A percentile compares a stretch with the other conserved stretches of the same genome.
Conservation (phyloP, 2,329 filamentous ascomycete genomes). For the Cladosporium sp. region DNA sequence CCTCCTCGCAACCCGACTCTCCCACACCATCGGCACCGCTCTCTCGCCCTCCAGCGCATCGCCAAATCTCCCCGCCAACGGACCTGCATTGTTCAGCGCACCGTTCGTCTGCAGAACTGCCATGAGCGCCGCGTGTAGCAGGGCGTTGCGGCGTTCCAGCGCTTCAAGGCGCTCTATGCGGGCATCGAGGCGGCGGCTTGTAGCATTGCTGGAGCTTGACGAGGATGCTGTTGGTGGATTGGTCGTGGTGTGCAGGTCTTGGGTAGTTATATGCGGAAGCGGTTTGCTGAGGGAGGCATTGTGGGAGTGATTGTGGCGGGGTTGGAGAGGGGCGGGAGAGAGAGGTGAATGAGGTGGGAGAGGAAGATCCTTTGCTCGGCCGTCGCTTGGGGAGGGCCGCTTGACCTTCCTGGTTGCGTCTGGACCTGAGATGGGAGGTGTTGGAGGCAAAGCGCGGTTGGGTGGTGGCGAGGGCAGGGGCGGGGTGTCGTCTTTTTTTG, state of each 20-base stretch:
- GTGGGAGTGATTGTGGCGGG: neutral
- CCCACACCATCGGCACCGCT: conserved; percentile 23
- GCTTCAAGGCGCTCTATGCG: conserved; percentile 33
- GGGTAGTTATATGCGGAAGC: conserved; percentile 5
- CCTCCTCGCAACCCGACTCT: conserved; percentile 23
- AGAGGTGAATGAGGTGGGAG: conserved; percentile 20
- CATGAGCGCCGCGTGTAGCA: conserved; percentile 36
- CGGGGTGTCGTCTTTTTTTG: conserved; percentile 20
- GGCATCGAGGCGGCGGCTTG: conserved; percentile 21
- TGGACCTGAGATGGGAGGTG: conserved; percentile 27
- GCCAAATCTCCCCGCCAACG: conserved; percentile 15
- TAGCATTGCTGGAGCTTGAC: conserved; percentile 9
- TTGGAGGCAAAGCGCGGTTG: conserved; percentile 28
- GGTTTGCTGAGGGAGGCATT: neutral
- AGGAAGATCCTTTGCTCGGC: conserved; percentile 19
- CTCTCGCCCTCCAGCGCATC: conserved; percentile 1
- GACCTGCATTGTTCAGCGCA: conserved; percentile 22
- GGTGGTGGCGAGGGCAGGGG: conserved; percentile 30
- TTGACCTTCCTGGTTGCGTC: conserved; percentile 16
- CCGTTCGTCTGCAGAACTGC: conserved; percentile 34
- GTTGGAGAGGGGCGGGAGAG: conserved; percentile 12
- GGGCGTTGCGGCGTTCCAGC: conserved; percentile 34
- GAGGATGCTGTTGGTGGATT: conserved; percentile 1
- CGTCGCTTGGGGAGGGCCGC: conserved; percentile 7
- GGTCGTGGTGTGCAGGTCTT: conserved; percentile 11